phyloP scores from a whole-genome alignment of 2,329 filamentous ascomycete species.

The Calonectria hongkongensis region DNA sequence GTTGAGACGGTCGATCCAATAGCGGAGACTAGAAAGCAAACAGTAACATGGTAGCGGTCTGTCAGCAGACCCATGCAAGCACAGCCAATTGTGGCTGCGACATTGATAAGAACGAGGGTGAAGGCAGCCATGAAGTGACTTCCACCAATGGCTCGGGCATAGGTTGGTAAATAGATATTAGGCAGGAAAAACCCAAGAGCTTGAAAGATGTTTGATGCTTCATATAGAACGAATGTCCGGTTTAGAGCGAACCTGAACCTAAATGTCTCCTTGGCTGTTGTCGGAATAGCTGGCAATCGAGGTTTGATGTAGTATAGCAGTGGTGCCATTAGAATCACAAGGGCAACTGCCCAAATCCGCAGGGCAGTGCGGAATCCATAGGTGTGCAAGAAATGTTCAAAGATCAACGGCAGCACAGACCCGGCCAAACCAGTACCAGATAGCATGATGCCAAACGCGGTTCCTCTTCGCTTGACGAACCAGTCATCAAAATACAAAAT shows the following conservation, averaged over 20 bases:
- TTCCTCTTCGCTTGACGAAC: constrained; percentile 21
- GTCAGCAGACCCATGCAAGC: background rate
- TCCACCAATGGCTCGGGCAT: constrained; percentile 11
- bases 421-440: constrained; percentile 4
- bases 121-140: constrained; percentile 19
- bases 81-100: background rate
- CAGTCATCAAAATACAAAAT: constrained; percentile 21
- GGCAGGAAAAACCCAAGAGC: constrained; percentile 20
- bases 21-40: background rate
- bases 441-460: constrained; percentile 14
- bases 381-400: constrained; percentile 14
- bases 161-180: constrained; percentile 20
- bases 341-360: background rate
- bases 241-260: background rate
- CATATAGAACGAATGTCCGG: background rate
- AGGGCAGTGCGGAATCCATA: constrained; percentile 9
- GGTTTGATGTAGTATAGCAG: constrained; percentile 28
- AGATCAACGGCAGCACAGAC: constrained; percentile 7
- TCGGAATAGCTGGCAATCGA: background rate
- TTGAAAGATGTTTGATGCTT: constrained; percentile 7
- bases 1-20: background rate
- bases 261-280: background rate
- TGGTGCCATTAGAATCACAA: background rate
- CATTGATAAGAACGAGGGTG: constrained; percentile 20
- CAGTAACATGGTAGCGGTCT: constrained; percentile 11